These are phyloP conservation scores for Penicillium olsonii DNA, from an alignment of 2,329 filamentous ascomycete genomes.

Conservation along the genomic window DNA sequence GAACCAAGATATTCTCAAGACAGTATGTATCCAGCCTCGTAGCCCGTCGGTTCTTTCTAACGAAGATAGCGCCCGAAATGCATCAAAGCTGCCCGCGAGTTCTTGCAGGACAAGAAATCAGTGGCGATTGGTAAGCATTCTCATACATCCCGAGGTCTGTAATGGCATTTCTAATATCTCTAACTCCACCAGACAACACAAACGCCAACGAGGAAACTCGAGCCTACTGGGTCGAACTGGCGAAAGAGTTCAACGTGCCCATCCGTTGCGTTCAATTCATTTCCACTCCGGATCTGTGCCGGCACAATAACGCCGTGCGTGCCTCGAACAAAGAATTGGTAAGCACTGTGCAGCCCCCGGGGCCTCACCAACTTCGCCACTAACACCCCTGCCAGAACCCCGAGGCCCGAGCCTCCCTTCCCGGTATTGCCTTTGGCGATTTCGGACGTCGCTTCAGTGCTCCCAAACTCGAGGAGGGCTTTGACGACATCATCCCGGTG, in stretches of 20 bases:
- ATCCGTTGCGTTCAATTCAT: conserved; percentile 87
- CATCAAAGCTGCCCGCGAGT: conserved; percentile 69
- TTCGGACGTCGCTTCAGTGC: conserved; percentile 73
- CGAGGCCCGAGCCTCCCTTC: conserved; percentile 72
- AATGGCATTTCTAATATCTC: neutral
- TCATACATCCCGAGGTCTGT: too few relatives aligned
- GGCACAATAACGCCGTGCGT: conserved; percentile 87
- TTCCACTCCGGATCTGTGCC: conserved; percentile 66
- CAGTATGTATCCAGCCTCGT: conserved; percentile 40
- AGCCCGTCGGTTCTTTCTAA: neutral
- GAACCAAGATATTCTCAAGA: conserved; percentile 88
- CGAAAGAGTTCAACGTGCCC: conserved; percentile 67
- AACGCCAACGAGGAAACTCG: conserved; percentile 80
- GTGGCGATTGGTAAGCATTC: conserved; percentile 71
- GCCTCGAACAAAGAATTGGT: conserved; percentile 57
- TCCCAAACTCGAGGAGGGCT: conserved; percentile 75
- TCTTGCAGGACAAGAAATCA: conserved; percentile 65
- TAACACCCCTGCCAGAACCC: conserved; percentile 60
- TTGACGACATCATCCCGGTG: conserved; percentile 73
- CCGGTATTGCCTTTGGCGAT: conserved; percentile 75
- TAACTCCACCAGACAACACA: conserved; percentile 73
- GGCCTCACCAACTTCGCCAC: neutral
- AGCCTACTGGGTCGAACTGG: conserved; percentile 75
- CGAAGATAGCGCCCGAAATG: conserved; percentile 58
- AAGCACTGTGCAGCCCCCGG: neutral